These are phyloP conservation scores for Nigrospora oryzae DNA, from an alignment of 2,329 filamentous ascomycete species.

Conservation along the genomic window DNA sequence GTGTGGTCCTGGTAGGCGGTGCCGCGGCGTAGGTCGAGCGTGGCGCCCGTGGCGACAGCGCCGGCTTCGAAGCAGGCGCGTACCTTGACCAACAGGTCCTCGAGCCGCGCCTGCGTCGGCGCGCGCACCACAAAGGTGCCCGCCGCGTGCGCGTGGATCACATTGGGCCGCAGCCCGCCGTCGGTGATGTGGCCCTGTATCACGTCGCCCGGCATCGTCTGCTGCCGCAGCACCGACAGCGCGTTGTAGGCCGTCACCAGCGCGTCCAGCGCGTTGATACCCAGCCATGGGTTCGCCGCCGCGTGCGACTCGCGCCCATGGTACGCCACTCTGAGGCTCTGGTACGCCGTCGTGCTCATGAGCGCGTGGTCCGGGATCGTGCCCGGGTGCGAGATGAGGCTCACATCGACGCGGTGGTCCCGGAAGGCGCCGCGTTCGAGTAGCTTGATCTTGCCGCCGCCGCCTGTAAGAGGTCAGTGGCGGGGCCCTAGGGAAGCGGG, in stretches of 20 bases:
- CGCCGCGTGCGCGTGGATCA: slow-evolving; percentile 40
- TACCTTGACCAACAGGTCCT: slow-evolving; percentile 30
- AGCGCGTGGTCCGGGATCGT: slow-evolving; percentile 34
- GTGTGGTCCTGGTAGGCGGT: slow-evolving; percentile 45
- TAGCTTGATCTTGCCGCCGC: slow-evolving; percentile 40
- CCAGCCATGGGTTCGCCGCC: slow-evolving; percentile 48
- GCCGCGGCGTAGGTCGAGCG: slow-evolving; percentile 29
- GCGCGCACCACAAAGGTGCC: slow-evolving; percentile 22
- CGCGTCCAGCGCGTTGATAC: slow-evolving; percentile 51
- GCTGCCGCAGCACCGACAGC: slow-evolving; percentile 45
- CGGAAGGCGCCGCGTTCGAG: slow-evolving; percentile 34
- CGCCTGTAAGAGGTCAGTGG: slow-evolving; percentile 17
- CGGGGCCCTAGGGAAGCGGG: not conserved
- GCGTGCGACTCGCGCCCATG: slow-evolving; percentile 48
- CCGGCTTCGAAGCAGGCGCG: slow-evolving; percentile 37
- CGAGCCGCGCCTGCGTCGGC: slow-evolving; percentile 25
- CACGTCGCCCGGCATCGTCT: slow-evolving; percentile 41
- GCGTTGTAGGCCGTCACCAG: slow-evolving; percentile 38
- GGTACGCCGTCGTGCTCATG: slow-evolving; percentile 43
- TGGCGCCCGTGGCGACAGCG: slow-evolving; percentile 40
- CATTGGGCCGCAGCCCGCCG: slow-evolving; percentile 44
- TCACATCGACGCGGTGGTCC: slow-evolving; percentile 26
- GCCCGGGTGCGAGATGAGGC: slow-evolving; percentile 32
- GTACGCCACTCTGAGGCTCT: slow-evolving; percentile 40
- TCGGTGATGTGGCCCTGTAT: slow-evolving; percentile 43